Evolutionary conservation across 1,284 basidiomycete species (phyloP), one percentile per base, ranked within the genome.

Genomic region (Malassezia psittaci): DNA sequence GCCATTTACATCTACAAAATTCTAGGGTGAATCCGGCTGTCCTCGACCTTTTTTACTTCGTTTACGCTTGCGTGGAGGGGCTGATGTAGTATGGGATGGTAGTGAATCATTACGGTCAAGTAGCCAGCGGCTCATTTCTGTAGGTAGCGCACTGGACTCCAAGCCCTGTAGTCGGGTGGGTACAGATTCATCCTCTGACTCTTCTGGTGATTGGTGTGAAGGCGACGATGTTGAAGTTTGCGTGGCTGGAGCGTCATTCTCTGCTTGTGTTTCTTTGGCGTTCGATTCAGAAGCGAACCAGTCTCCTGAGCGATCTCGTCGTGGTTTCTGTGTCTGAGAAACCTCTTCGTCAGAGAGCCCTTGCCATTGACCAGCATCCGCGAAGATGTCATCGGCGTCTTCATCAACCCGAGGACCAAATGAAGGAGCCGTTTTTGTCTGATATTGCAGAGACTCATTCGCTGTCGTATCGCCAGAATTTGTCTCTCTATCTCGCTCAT

Each of bases 361-460:
- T 49, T 83, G 79, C 73, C 93, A 94, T 40, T 88, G 86, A 8
- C 85, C 88, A 1, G 82, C 88, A 48, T 79, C 89, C 1, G 83
- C 86, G 73, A 94, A 94, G 52, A 93, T 93, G 57, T 81, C 79
- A n/a, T 78, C 78, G 24, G 24, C 24, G 29, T 79, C 79, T 11
- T 66, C 69, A 41, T 69, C 67, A 10, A 64, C 64, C 1, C 59
- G 52, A 11, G 59, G 50, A 8, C 39, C 52, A 32, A 49, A 51
- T 5, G 37, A 15, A 7, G 47, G 47, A 13, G 15, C 19, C 1
- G 16, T 38, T 5, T n/a, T 15, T 1, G 39, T 16, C 16, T 21
- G 8, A 9, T 10, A 2, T 13, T 41, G 16, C 16, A 9, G 39
- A 10, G 13, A 10, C 21, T 41, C 39, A 21, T 15, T n/a, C 16